Evolutionary conservation across 2,329 filamentous ascomycete species (phyloP).

Genomic region (Penicillium decumbens): DNA sequence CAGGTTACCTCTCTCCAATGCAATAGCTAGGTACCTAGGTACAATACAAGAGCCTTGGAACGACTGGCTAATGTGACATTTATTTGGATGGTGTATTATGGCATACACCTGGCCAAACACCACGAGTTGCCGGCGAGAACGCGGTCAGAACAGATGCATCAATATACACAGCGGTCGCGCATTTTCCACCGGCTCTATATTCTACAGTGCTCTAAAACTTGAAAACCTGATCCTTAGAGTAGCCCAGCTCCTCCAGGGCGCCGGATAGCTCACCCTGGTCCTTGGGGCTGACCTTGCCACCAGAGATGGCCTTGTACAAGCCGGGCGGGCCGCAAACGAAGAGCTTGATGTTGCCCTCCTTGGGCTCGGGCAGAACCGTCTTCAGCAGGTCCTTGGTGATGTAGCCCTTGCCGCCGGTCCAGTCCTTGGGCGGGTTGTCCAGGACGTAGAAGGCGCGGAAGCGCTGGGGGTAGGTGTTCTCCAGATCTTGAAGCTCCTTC

Average conservation of each 20-base stretch:
- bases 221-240: slow-evolving; percentile 84
- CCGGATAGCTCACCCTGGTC: slow-evolving; percentile 90
- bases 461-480: slow-evolving; percentile 91
- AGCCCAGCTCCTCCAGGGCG: slow-evolving; percentile 77
- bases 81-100: slow-evolving; percentile 5
- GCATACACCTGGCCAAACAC: background rate
- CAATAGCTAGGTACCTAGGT: background rate
- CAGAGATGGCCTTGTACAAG: slow-evolving; percentile 89
- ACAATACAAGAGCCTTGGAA: background rate
- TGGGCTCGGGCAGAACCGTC: slow-evolving; percentile 89
- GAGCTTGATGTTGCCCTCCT: slow-evolving; percentile 86
- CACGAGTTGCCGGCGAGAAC: slow-evolving; percentile 1
- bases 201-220: slow-evolving; percentile 64
- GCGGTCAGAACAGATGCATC: slow-evolving; percentile 16
- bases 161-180: slow-evolving; percentile 12
- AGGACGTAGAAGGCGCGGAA: slow-evolving; percentile 95
- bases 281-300: slow-evolving; percentile 80
- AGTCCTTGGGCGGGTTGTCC: slow-evolving; percentile 74
- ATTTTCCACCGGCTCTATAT: slow-evolving; percentile 7
- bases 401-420: slow-evolving; percentile 71
- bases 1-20: background rate
- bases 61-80: slow-evolving; percentile 1
- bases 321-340: slow-evolving; percentile 93
- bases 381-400: slow-evolving; percentile 90
- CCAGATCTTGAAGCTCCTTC: slow-evolving; percentile 75